These are phyloP conservation scores for Colletotrichum destructivum DNA, from an alignment of 2,329 filamentous ascomycete genomes.

Conservation along the genomic window DNA sequence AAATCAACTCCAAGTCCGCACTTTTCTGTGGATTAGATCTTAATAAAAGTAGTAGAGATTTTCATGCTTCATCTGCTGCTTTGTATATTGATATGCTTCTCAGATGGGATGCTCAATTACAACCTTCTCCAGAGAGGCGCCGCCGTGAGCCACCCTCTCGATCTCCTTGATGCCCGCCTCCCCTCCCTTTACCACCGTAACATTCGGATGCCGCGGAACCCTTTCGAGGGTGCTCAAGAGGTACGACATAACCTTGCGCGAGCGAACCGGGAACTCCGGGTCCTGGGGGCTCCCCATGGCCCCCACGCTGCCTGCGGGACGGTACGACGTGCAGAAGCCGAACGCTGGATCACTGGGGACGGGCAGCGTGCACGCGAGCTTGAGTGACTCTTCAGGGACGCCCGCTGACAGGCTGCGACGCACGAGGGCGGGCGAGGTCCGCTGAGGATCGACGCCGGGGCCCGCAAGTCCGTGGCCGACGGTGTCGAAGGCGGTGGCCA, in stretches of 20 bases:
- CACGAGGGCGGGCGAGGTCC: not conserved
- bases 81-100: too few species aligned
- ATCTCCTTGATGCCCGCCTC: constrained; percentile 19
- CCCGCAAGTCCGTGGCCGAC: constrained; percentile 5
- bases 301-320: not conserved
- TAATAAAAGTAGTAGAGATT: too few species aligned
- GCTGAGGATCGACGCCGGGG: not conserved
- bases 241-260: constrained; percentile 7
- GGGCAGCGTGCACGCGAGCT: constrained; percentile 22
- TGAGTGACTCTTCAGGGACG: not conserved
- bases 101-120: constrained; percentile 25
- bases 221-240: not conserved
- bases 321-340: constrained; percentile 23
- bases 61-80: too few species aligned
- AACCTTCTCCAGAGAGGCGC: constrained; percentile 22
- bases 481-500: constrained; percentile 15
- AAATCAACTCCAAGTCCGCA: too few species aligned
- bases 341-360: not conserved
- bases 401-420: not conserved
- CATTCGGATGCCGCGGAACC: constrained; percentile 21
- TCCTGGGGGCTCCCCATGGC: constrained; percentile 21
- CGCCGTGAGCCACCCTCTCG: constrained; percentile 7
- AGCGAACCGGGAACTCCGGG: constrained; percentile 15
- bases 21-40: not conserved
- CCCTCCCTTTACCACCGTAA: constrained; percentile 12